These are phyloP conservation scores for Penicillium sp. DNA, from an alignment of 2,329 filamentous ascomycete species.

Conservation along the genomic window DNA sequence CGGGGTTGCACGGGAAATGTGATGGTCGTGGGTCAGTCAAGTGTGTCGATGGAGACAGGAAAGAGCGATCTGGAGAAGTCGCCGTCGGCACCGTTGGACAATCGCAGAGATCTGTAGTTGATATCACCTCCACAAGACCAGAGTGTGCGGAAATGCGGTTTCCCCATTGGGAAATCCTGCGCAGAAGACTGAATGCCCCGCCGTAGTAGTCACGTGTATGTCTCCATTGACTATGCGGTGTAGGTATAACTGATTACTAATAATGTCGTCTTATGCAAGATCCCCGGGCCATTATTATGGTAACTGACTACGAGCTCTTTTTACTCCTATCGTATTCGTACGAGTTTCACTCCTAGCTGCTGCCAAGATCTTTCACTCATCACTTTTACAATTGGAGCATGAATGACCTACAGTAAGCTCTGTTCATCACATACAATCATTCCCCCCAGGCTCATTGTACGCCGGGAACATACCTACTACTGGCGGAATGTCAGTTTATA, in stretches of 20 bases:
- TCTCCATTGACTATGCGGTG: too few relatives aligned
- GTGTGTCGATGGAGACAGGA: background rate
- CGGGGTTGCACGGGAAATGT: constrained; percentile 21
- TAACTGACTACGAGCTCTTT: too few relatives aligned
- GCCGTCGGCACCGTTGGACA: constrained; percentile 2
- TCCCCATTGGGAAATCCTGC: constrained; percentile 22
- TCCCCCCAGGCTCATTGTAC: too few relatives aligned
- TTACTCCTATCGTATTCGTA: too few relatives aligned
- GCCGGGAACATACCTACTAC: too few relatives aligned
- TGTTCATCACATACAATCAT: too few relatives aligned
- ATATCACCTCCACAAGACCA: constrained; percentile 20
- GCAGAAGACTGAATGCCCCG: constrained; percentile 7
- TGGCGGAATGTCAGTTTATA: too few relatives aligned
- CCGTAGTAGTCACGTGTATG: constrained; percentile 23
- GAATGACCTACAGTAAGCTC: too few relatives aligned
- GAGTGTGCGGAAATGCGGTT: constrained; percentile 26
- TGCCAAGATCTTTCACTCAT: too few relatives aligned
- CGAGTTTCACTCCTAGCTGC: too few relatives aligned
- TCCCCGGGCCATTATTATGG: too few relatives aligned
- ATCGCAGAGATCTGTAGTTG: constrained; percentile 11
- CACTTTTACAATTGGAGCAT: too few relatives aligned
- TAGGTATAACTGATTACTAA: background rate
- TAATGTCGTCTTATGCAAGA: background rate
- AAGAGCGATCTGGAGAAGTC: background rate
- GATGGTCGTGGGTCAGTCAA: background rate